Evolutionary conservation across 1,284 basidiomycete species (phyloP).

Genomic region (Anthracocystis walkeri): DNA sequence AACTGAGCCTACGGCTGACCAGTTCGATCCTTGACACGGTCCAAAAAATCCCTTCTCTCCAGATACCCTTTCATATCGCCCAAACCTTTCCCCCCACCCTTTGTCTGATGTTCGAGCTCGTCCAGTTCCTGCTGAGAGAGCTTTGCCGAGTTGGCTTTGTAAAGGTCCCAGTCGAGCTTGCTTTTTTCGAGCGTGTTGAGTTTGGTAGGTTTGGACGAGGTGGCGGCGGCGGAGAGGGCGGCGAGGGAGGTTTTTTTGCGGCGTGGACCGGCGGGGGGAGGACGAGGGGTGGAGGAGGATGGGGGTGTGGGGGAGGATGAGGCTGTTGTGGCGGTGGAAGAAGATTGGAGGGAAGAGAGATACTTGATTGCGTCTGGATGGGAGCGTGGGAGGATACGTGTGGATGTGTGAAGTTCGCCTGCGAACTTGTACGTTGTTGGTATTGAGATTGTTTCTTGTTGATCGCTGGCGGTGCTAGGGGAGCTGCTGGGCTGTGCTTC

Average conservation of each 20-base stretch:
- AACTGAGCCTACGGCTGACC: constrained; percentile 11
- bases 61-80: constrained; percentile 67
- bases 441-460: constrained; percentile 44
- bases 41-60: constrained; percentile 64
- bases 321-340: background rate
- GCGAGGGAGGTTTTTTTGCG: constrained; percentile 54
- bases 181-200: constrained; percentile 68
- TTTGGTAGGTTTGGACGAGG: constrained; percentile 57
- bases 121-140: constrained; percentile 59
- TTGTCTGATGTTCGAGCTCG: constrained; percentile 66
- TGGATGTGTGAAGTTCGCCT: constrained; percentile 37
- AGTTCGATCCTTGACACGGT: constrained; percentile 60
- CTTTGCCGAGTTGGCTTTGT: constrained; percentile 31
- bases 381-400: constrained; percentile 41
- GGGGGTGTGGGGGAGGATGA: background rate
- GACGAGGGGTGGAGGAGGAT: background rate
- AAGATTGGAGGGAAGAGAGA: constrained; percentile 24
- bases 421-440: constrained; percentile 54
- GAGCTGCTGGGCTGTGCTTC: background rate
- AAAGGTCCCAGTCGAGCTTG: constrained; percentile 66
- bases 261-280: constrained; percentile 27
- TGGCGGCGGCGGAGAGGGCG: constrained; percentile 40
- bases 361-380: constrained; percentile 56
- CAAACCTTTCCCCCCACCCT: constrained; percentile 61
- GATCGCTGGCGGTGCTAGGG: background rate